Base-by-base conservation (phyloP, 1,284 basidiomycete genomes). In the Moesziomyces globuligerus region DNA sequence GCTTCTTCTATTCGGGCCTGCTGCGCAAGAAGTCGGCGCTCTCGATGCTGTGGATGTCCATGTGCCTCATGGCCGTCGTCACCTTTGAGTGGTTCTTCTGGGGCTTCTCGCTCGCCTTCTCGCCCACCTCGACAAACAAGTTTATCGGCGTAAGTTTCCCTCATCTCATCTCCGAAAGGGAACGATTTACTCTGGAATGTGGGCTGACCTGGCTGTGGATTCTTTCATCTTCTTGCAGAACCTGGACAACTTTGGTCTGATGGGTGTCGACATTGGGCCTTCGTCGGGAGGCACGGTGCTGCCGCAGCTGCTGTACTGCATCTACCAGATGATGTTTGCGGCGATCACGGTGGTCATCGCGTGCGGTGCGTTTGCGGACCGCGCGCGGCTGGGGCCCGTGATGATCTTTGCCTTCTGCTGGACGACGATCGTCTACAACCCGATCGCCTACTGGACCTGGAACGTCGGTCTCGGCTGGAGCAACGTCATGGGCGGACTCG, bases 251-350 rank as follows among this genome's bases (percentile, higher is more conserved):
- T 96, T 97, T 77, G 91, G 88, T 34, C 87, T 98, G 72, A 92
- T 89, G 72, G 86, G 87, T 62, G 92, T 96, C 28, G 87, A 93
- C 42, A 89, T 88, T 13, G 83, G 89, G 57, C 90, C 90, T 0
- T 93, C 91, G 11, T 52, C 71, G 7, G 78, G 76, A n/a, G 69
- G 68, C 7, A 43, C 46, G 13, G 49, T 41, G 5, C 25, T 97
- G 44, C 94, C 94, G 0, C 86, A 91, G 0, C 85, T 97, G 53
- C 87, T 92, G 1, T 98, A 93, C 85, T 90, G 89, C 64, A 86
- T 95, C 70, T 98, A 91, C 85, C 91, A 94, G 84, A 86, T 89
- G 68, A 91, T 93, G 90, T 94, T 94, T 85, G 91, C 92, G 46
- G 84, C 57, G 54, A 86, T 87, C 79, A 92, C 87, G 28, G 81